Base-by-base conservation (phyloP, 2,329 filamentous ascomycete genomes). In the Fusarium illudens region DNA sequence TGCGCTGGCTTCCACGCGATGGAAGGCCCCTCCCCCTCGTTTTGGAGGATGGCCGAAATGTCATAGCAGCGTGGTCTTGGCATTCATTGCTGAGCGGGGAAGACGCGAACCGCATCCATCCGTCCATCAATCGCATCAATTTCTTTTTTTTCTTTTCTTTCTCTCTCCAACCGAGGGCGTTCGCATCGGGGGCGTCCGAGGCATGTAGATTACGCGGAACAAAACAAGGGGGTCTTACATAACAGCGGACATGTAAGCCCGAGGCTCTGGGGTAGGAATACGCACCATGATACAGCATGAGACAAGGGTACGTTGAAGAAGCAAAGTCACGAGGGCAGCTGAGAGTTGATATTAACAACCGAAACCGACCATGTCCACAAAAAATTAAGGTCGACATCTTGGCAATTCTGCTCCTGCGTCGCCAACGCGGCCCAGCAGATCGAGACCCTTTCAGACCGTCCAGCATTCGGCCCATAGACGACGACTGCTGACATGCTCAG, bases 1-100 rank as follows among this genome's bases (percentile, higher is more conserved):
- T 48, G 20, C 22, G 9, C 20, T 32, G 25, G 29, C 8, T 48
- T 49, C 25, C 25, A 32, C 46, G 17, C 46, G 17, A 15, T 10
- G 8, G 20, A 64, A 48, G 39, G 56, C 56, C 60, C 52, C 58
- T 60, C 51, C 66, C 61, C 60, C 60, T 60, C 61, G 30, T 60
- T 55, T 65, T 48, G 36, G 37, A 58, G 37, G 30, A 46, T 48
- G 29, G 44, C 58, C 29, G 37, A 52, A 58, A 54, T 15, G 20
- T 37, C 20, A 51, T n/a, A n/a, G n/a, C 48, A 30, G 15, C 19
- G 30, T 33, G 20, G 50, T 55, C 67, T 70, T 70, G 67, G 67
- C 67, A 39, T 51, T 50, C 10, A 27, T n/a, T n/a, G n/a, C n/a
- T 20, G 27, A 53, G 48, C 46, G 56, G 55, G 32, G 44, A n/a